phyloP scores from a whole-genome alignment of 2,329 filamentous ascomycete genomes.

The Ophiocordyceps camponoti-saundersi region DNA sequence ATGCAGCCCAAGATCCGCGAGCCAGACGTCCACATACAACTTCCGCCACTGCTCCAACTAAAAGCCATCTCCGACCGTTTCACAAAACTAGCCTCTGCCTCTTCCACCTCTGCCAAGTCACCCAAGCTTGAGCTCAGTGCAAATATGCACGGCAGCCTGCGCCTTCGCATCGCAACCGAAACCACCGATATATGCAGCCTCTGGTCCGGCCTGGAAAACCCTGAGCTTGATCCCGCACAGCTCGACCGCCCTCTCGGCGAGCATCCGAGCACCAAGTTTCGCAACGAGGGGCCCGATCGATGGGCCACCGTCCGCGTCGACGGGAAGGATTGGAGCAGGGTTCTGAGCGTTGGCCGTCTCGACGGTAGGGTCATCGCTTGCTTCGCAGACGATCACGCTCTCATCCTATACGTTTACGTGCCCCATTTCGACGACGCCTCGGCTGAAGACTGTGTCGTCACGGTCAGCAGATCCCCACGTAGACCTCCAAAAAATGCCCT shows the following conservation, averaged over 20 bases:
- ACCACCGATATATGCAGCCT: slow-evolving; percentile 68
- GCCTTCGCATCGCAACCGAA: slow-evolving; percentile 67
- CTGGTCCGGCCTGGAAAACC: slow-evolving; percentile 77
- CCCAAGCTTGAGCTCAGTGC: slow-evolving; percentile 74
- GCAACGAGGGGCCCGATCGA: slow-evolving; percentile 56
- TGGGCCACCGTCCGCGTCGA: slow-evolving; percentile 89
- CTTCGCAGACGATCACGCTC: slow-evolving; percentile 62
- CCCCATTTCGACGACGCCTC: slow-evolving; percentile 47
- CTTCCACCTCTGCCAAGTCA: slow-evolving; percentile 19
- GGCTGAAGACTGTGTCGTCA: slow-evolving; percentile 58
- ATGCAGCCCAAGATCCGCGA: slow-evolving; percentile 84
- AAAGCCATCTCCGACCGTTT: slow-evolving; percentile 93
- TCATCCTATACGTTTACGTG: slow-evolving; percentile 73
- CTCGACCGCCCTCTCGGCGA: slow-evolving; percentile 56
- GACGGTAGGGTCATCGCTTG: slow-evolving; percentile 89
- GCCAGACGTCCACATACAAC: slow-evolving; percentile 82
- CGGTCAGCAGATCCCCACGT: slow-evolving; percentile 29
- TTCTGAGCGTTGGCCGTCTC: slow-evolving; percentile 80
- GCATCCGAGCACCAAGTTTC: slow-evolving; percentile 69
- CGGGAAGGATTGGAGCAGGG: slow-evolving; percentile 82
- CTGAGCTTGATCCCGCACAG: slow-evolving; percentile 65
- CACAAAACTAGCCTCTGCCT: slow-evolving; percentile 58
- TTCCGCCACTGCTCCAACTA: slow-evolving; percentile 73
- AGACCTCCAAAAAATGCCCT: not conserved
- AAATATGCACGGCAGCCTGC: slow-evolving; percentile 84